A percentile compares a stretch with the other conserved stretches of the same genome.
Conservation (phyloP, 2,329 filamentous ascomycete genomes). For the Fusarium sp. region DNA sequence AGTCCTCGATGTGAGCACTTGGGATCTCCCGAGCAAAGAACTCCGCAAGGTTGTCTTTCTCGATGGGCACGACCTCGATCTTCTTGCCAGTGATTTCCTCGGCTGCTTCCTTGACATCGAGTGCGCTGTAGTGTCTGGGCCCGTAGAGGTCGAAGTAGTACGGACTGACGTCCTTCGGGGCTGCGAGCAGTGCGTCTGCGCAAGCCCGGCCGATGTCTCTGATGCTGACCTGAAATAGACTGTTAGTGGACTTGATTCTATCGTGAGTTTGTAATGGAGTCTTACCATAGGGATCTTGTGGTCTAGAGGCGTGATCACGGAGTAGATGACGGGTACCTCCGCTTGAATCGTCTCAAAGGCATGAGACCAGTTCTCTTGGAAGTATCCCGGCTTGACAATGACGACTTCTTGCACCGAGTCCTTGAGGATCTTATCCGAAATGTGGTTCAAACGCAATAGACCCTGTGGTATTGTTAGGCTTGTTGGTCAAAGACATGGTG, state of each 20-base stretch:
- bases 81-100: slow-evolving; percentile 42
- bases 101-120: slow-evolving; percentile 42
- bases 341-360: slow-evolving; percentile 33
- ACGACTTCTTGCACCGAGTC: slow-evolving; percentile 33
- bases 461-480: slow-evolving; percentile 35
- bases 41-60: slow-evolving; percentile 35
- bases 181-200: slow-evolving; percentile 33
- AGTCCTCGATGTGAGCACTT: slow-evolving; percentile 31
- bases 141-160: slow-evolving; percentile 43
- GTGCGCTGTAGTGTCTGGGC: slow-evolving; percentile 42
- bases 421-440: slow-evolving; percentile 37
- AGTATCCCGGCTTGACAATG: slow-evolving; percentile 38
- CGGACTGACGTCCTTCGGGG: not conserved
- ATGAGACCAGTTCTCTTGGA: slow-evolving; percentile 38
- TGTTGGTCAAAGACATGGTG: fast-evolving
- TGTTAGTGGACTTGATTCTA: not conserved
- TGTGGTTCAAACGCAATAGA: slow-evolving; percentile 37
- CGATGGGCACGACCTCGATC: slow-evolving; percentile 32
- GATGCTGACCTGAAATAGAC: slow-evolving; percentile 39
- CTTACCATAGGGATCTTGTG: slow-evolving; percentile 49
- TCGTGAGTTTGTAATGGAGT: no score
- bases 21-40: slow-evolving; percentile 40
- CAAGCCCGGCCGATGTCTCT: slow-evolving; percentile 44
- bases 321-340: slow-evolving; percentile 43
- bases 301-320: slow-evolving; percentile 42